Evolutionary conservation across 2,329 filamentous ascomycete genomes (phyloP).

Genomic region (Chaetomiaceae sp.): DNA sequence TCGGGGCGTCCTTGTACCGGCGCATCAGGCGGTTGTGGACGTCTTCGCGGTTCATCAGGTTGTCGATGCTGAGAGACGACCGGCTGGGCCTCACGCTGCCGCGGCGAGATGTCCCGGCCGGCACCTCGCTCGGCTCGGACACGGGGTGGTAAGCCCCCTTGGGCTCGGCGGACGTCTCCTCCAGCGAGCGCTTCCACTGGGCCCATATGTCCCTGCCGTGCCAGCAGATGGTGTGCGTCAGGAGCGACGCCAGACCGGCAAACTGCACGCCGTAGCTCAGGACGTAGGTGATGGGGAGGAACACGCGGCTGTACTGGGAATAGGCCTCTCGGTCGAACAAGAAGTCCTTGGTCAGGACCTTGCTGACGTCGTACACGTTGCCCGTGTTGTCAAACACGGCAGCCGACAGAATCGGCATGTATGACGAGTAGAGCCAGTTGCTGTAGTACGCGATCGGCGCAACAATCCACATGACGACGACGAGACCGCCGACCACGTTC

Average conservation of each 20-base stretch:
- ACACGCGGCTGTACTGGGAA: constrained; percentile 75
- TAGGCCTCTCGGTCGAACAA: constrained; percentile 74
- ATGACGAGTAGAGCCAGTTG: constrained; percentile 75
- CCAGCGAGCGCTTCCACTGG: constrained; percentile 66
- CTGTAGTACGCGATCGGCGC: constrained; percentile 76
- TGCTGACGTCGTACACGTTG: constrained; percentile 73
- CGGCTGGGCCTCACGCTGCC: constrained; percentile 16
- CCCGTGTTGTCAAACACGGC: constrained; percentile 84
- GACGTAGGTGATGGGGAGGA: constrained; percentile 81
- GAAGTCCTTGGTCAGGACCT: constrained; percentile 72
- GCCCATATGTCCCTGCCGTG: constrained; percentile 77
- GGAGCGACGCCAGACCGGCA: constrained; percentile 70
- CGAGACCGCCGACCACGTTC: constrained; percentile 75
- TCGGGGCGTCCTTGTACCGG: constrained; percentile 74
- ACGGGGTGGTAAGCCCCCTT: constrained; percentile 50
- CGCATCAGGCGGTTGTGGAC: constrained; percentile 81
- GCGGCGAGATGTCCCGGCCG: constrained; percentile 12
- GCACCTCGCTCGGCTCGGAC: constrained; percentile 20
- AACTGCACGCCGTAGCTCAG: constrained; percentile 84
- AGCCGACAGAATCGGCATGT: constrained; percentile 80
- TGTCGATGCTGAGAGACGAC: constrained; percentile 36
- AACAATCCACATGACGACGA: constrained; percentile 79
- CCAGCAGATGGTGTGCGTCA: constrained; percentile 80
- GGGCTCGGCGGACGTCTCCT: constrained; percentile 52
- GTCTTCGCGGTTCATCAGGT: constrained; percentile 66